Base-by-base conservation (phyloP, 192 early-diverging fungal genomes). In the Geranomyces variabilis region DNA sequence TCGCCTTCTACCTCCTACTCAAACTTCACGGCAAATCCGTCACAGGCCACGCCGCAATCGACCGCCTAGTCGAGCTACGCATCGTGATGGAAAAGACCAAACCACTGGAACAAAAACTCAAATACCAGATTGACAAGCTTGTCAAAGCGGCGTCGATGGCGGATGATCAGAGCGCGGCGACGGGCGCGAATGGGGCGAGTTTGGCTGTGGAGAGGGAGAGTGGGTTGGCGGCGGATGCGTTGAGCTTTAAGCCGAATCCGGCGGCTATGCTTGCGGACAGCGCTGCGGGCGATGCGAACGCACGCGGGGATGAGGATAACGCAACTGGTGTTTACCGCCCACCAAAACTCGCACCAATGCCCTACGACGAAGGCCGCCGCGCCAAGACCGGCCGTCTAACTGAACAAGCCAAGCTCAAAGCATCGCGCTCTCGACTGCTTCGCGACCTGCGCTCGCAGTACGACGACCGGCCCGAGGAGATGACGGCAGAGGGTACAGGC, bases 41-140 rank as follows among this genome's bases (percentile, higher is more conserved):
- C 33, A 76, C 81, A 24, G 77, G 76, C 47, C 89, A 94, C 68
- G 76, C 84, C 0, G 87, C 84, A 22, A 74, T 97, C 12, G 70
- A 83, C 41, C 67, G 84, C 1, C 78, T 99, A 41, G 84, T 96
- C 3, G 91, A 94, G 76, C 80, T 91, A 29, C 85, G 95, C 19
- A 89, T 91, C 1, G 84, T 95, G n/a, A 75, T 99, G 36, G 97
- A 99, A 73, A 93, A 92, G 77, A 93, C 94, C 75, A 91, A 91
- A 72, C 97, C 97, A 0, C 78, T 99, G 26, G 97, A 99, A 82
- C 88, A 87, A 60, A 92, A 95, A 68, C 86, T 99, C 56, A 94
- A 94, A 79, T 97, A 96, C 82, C 97, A 96, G 82, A 94, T 97
- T 71, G 94, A 97, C 77, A 97, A 97, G 80, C 84, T 99, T 26